Percentiles rank a stretch among this genome's conserved stretches.
Evolutionary conservation across 352 stramenopile genomes (phyloP).

Genomic region (Phytophthora foliorum): DNA sequence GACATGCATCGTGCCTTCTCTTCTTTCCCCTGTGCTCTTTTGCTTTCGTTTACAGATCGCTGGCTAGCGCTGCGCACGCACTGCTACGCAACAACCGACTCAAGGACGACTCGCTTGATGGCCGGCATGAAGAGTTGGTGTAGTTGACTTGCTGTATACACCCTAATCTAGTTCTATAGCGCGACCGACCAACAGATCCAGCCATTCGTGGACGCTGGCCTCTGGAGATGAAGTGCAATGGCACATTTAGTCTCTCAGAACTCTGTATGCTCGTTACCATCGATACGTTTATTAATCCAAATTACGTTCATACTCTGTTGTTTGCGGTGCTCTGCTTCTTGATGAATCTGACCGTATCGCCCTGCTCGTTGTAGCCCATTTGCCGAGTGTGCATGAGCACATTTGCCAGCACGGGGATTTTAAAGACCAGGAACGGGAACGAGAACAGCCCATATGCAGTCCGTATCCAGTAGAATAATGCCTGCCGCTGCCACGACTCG

Average conservation of each 20-base stretch:
- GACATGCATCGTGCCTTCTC: background rate
- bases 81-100: conserved; percentile 73
- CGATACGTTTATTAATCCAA: conserved; percentile 40
- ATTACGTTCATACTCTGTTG: conserved; percentile 14
- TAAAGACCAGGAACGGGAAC: conserved; percentile 91
- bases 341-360: conserved; percentile 74
- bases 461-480: conserved; percentile 90
- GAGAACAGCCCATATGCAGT: conserved; percentile 88
- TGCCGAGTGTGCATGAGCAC: conserved; percentile 85
- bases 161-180: conserved; percentile 27
- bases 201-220: background rate
- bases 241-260: conserved; percentile 14
- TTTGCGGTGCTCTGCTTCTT: conserved; percentile 40
- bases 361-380: conserved; percentile 88
- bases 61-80: conserved; percentile 60
- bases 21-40: background rate
- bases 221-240: conserved; percentile 17
- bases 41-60: conserved; percentile 33
- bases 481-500: conserved; percentile 80
- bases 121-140: conserved; percentile 49
- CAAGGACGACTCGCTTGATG: conserved; percentile 67
- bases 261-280: conserved; percentile 27
- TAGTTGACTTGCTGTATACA: conserved; percentile 26
- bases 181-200: conserved; percentile 1
- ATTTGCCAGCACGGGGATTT: conserved; percentile 85